Evolutionary conservation across 2,329 filamentous ascomycete genomes (phyloP).

Genomic region (Microdochium paspali): DNA sequence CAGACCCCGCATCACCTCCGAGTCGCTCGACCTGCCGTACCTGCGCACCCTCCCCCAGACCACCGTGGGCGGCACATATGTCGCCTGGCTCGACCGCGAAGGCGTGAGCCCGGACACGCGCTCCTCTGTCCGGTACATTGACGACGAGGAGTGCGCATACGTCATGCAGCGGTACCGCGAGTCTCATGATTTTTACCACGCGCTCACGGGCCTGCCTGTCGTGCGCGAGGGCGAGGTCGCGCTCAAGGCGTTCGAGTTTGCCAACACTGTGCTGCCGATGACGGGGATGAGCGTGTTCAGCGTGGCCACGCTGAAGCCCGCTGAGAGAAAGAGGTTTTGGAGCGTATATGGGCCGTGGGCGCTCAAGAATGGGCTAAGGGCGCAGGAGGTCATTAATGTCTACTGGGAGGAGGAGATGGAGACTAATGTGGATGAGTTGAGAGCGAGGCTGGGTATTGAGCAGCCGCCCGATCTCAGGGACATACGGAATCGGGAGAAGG

Average conservation of each 20-base stretch:
- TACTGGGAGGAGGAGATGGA: constrained; percentile 96
- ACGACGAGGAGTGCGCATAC: constrained; percentile 92
- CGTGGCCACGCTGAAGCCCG: constrained; percentile 75
- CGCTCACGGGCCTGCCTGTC: constrained; percentile 80
- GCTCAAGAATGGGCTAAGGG: constrained; percentile 65
- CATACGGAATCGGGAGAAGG: constrained; percentile 61
- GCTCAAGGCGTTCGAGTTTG: constrained; percentile 96
- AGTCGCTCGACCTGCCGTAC: constrained; percentile 54
- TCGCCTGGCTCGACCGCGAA: constrained; percentile 85
- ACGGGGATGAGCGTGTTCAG: constrained; percentile 79
- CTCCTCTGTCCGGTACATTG: constrained; percentile 74
- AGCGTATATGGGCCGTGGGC: constrained; percentile 84
- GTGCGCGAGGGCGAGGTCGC: constrained; percentile 94
- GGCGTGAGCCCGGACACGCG: constrained; percentile 89
- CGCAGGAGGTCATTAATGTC: constrained; percentile 82
- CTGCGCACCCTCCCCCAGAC: constrained; percentile 65
- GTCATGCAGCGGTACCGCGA: constrained; percentile 98
- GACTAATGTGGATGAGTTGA: constrained; percentile 69
- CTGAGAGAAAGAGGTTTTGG: constrained; percentile 69
- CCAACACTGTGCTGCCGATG: constrained; percentile 92
- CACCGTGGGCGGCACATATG: constrained; percentile 75
- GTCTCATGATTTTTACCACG: constrained; percentile 97
- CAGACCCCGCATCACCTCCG: constrained; percentile 77
- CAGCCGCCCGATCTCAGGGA: constrained; percentile 76
- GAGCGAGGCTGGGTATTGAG: constrained; percentile 72